Evolutionary conservation across 2,329 filamentous ascomycete species (phyloP).

Genomic region (Claviceps digitariae): DNA sequence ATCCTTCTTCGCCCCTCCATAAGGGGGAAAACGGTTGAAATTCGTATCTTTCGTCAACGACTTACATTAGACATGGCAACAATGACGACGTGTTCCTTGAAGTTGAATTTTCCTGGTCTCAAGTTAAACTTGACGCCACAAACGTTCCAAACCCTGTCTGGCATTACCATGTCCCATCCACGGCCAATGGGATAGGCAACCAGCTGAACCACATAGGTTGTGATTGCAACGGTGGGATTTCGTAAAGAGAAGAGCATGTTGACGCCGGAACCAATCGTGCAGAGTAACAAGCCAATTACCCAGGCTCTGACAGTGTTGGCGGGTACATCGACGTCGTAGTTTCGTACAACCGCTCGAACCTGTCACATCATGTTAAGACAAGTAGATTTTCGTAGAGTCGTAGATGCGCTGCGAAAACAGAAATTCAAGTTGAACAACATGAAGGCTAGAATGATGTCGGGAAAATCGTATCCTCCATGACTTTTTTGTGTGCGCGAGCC

Average conservation of each 20-base stretch:
- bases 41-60: slow-evolving; percentile 1
- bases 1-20: background rate
- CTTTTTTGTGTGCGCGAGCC: background rate
- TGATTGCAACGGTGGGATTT: slow-evolving; percentile 44
- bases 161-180: slow-evolving; percentile 41
- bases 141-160: slow-evolving; percentile 35
- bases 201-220: slow-evolving; percentile 49
- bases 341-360: slow-evolving; percentile 51
- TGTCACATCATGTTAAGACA: slow-evolving; percentile 16
- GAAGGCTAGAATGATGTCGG: background rate
- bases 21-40: background rate
- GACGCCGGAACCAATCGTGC: slow-evolving; percentile 46
- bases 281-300: slow-evolving; percentile 46
- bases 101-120: slow-evolving; percentile 44
- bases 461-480: no score
- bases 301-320: slow-evolving; percentile 52
- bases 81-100: slow-evolving; percentile 48
- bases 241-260: slow-evolving; percentile 49
- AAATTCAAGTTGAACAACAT: background rate
- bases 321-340: slow-evolving; percentile 51
- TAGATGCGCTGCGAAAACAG: no score
- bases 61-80: slow-evolving; percentile 51
- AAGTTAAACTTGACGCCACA: slow-evolving; percentile 42
- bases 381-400: background rate
- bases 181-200: slow-evolving; percentile 46